These are phyloP conservation scores for Alliaria petiolata DNA, from an alignment of 345 rosid genomes.

Conservation along the genomic window DNA sequence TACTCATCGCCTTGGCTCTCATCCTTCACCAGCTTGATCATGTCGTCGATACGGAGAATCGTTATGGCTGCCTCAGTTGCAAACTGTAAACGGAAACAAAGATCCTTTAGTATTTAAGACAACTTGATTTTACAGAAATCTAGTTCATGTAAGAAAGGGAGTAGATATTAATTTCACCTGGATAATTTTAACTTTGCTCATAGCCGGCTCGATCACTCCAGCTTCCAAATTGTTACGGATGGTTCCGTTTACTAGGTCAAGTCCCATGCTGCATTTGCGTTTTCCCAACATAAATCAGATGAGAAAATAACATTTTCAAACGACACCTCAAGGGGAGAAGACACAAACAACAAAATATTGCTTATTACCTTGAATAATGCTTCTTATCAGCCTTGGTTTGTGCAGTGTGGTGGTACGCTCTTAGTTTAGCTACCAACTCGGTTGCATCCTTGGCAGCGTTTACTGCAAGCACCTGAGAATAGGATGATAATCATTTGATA, in stretches of 20 bases:
- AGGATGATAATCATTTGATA: background rate
- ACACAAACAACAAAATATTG: background rate
- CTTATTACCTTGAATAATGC: constrained; percentile 70
- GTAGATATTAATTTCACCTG: constrained; percentile 48
- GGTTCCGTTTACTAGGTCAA: constrained; percentile 78
- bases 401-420: constrained; percentile 92
- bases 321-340: background rate
- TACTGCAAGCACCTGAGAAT: constrained; percentile 80
- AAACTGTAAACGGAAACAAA: constrained; percentile 40
- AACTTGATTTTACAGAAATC: background rate
- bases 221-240: constrained; percentile 94
- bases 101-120: background rate
- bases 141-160: background rate
- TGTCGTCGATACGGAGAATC: constrained; percentile 93
- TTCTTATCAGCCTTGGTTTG: constrained; percentile 95
- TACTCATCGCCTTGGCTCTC: constrained; percentile 67
- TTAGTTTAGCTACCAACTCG: constrained; percentile 88
- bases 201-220: constrained; percentile 97
- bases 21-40: constrained; percentile 93
- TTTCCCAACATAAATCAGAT: background rate
- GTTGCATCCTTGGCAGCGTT: constrained; percentile 98
- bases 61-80: constrained; percentile 99
- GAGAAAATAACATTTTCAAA: constrained; percentile 1
- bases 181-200: constrained; percentile 99
- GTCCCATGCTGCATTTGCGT: constrained; percentile 72